Base-by-base conservation (phyloP, 768 basidiomycete species). In the Leccinum olivaceopallidum region DNA sequence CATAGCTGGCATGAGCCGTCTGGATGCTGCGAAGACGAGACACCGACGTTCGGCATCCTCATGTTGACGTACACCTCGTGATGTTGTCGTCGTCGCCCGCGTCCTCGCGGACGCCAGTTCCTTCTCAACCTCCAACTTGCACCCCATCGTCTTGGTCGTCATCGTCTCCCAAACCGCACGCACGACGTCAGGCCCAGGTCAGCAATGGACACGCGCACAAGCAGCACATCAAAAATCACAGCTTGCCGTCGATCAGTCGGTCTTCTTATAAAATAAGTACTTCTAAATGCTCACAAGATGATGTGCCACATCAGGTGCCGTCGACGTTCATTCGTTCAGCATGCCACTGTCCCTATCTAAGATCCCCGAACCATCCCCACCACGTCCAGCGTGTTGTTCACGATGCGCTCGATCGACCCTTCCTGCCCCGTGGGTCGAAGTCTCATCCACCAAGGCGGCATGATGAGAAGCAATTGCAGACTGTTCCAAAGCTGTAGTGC, bases 241-340 rank as follows among this genome's bases (percentile, higher is more conserved):
- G 81, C 48, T 72, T 89, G 68, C 24, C 24, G 24, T 37, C 16
- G 6, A 37, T 16, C 37, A 37, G 37, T 37, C 1, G 2, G 37
- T 16, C 3, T 36, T 37, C 16, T 37, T 20, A 26, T 26, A 26
- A 26, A 26, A 26, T 26, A 26, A 44, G 42, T 18, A 26, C 10
- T 20, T 44, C 42, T 9, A 10, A 44, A 44, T 20, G 14, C 42
- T 44, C n/a, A 44, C 42, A 18, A 10, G 7, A 10, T n/a, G 4
- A 44, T 44, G 4, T 44, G 18, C 18, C n/a, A 44, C 16, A 37
- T 16, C 37, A 6, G 6, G 6, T 37, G 37, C 37, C 6, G 37
- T 16, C 37, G 6, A 37, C 6, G 36, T 16, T 6, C 14, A 37
- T 37, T 13, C 37, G 37, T 39, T 39, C 37, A 39, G 6, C 16